phyloP scores from a whole-genome alignment of 2,329 filamentous ascomycete genomes.

The Trichoderma gracile region DNA sequence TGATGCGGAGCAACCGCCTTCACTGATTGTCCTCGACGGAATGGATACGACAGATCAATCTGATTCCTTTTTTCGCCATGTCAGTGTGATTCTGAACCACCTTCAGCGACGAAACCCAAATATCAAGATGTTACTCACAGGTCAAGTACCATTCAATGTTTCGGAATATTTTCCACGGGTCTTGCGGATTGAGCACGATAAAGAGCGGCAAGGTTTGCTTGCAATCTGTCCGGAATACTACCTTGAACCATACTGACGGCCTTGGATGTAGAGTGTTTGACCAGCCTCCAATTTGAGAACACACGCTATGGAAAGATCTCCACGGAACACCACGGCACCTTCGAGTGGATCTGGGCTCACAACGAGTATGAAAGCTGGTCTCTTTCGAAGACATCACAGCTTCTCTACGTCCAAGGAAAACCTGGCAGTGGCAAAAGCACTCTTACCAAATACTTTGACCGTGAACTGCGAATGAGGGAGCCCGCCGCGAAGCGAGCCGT shows the following conservation, averaged over 20 bases:
- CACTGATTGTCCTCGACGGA: neutral
- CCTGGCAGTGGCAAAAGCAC: conserved; percentile 1
- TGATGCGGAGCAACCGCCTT: neutral
- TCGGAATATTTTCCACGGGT: rapidly evolving
- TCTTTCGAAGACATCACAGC: neutral
- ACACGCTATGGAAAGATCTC: neutral
- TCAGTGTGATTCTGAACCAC: neutral
- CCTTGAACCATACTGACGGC: too few species aligned
- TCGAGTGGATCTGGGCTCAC: neutral
- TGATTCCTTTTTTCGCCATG: rapidly evolving
- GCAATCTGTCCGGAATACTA: rapidly evolving
- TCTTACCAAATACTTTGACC: neutral
- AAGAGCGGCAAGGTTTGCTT: neutral
- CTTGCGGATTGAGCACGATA: neutral
- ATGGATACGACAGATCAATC: neutral
- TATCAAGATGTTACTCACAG: neutral
- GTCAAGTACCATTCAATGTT: rapidly evolving
- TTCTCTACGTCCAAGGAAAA: neutral
- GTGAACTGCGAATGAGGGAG: rapidly evolving
- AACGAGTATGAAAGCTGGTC: neutral
- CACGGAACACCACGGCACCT: neutral
- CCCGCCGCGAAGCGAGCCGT: neutral
- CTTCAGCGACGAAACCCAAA: neutral
- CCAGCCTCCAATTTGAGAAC: neutral
- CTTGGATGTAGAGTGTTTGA: neutral